Evolutionary conservation across 441 rosid genomes (phyloP), one percentile per base, ranked within the genome.

Genomic region (Omphalea diandra): DNA sequence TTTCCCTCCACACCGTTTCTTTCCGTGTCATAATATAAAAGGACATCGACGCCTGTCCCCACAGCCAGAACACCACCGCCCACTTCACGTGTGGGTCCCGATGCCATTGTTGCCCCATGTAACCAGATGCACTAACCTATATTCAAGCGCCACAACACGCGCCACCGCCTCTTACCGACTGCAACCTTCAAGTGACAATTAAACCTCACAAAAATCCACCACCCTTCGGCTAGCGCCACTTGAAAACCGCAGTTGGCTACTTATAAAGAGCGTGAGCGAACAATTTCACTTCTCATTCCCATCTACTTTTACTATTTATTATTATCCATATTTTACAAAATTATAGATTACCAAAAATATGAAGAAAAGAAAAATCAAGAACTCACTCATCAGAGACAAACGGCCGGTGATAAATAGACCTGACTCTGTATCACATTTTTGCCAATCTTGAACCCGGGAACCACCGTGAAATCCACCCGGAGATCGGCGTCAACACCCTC

Each of bases 361-460:
- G 9, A 18, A 27, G 0, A 38, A 35, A 31, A 41, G 17, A 27
- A 31, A 62, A 69, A 61, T 71, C 70, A 76, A 49, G 76, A 63
- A 52, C n/a, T n/a, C n/a, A 58, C 77, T 80, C 62, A 50, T 80
- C 83, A 85, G 81, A 18, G 75, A 77, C 75, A 76, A n/a, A 11
- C 36, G 8, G 77, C 82, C 78, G 87, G 90, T 4, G 87, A 79
- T 58, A 91, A 88, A 62, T 87, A 94, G 12, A 94, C 98, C 70
- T 84, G 91, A 73, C 93, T 81, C 65, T 88, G 97, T 50, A 91
- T 71, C n/a, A 81, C 73, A 10, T 85, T 83, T 72, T 86, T 82
- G 54, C 98, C 93, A 18, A 91, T 76, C 82, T 79, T 83, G 83
- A 94, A 94, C 8, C 98, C 98, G 0, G 98, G 98, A 75, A 88